A percentile compares a stretch with the other conserved stretches of the same genome.
phyloP scores from a whole-genome alignment of 331 rosid species.

The Rosa hybrid region DNA sequence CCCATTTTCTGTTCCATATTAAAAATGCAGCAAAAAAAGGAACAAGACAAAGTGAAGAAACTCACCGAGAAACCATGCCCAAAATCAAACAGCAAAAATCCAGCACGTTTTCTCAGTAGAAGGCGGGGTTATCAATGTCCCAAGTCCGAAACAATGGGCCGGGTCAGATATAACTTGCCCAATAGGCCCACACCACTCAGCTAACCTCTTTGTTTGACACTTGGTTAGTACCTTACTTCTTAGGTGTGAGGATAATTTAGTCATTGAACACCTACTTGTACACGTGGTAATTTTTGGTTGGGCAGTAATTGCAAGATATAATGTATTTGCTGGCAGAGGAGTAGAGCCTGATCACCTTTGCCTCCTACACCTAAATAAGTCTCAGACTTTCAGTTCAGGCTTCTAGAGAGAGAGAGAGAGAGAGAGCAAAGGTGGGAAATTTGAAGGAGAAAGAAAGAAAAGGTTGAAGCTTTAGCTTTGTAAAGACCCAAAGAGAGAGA shows the following conservation, averaged over 20 bases:
- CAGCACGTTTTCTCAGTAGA: not conserved
- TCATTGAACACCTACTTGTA: not conserved
- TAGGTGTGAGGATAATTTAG: not conserved
- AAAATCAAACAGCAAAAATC: not conserved
- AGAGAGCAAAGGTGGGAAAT: conserved; percentile 6
- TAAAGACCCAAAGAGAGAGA: not conserved
- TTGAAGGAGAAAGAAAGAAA: conserved; percentile 10
- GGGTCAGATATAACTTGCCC: not conserved
- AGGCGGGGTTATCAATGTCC: not conserved
- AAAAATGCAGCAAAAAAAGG: not conserved
- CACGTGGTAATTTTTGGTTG: not conserved
- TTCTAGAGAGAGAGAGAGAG: not conserved
- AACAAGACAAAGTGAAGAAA: not conserved
- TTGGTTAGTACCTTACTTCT: not conserved
- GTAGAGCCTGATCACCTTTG: not conserved
- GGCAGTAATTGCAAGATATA: not conserved
- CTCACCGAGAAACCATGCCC: not conserved
- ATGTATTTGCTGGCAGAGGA: not conserved
- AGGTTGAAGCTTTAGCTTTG: not conserved
- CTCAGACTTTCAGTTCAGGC: not conserved
- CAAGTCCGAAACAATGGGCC: not conserved
- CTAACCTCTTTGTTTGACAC: not conserved
- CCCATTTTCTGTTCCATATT: not conserved
- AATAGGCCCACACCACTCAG: not conserved
- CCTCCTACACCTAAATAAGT: not conserved